Evolutionary conservation across 140 eudicot genomes (phyloP), one percentile per base, ranked within the genome.

Genomic region (Anethum foeniculum): DNA sequence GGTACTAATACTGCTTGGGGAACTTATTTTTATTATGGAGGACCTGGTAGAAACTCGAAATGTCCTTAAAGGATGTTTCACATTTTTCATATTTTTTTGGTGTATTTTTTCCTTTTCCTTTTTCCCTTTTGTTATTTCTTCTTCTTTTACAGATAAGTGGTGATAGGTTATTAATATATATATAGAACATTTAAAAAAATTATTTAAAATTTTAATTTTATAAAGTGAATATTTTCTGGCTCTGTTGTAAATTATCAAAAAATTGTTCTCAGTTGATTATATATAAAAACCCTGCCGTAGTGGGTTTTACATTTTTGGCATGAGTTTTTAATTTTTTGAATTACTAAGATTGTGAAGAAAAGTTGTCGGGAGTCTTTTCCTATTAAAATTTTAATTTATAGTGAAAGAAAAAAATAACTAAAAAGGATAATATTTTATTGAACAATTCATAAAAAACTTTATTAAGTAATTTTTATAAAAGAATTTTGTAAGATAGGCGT

Each of bases 1-100:
- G 99, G 99, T 67, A 76, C 84, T 67, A 92, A 90, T 84, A 85
- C 80, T 41, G 97, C 84, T 69, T 94, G 97, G 99, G 99, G 99
- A 27, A 86, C 89, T 85, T 95, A 90, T 87, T 88, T 95, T 86
- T 95, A 95, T 77, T 95, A 88, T 51, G 99, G 99, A 77, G 99
- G 99, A 3, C 99, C 99, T 19, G 97, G 99, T 36, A 88, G 82
- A 86, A 95, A 89, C 85, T 79, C 85, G 10, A 90, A 71, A 65
- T 95, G 99, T 71, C 91, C 99, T 52, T 95, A 81, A 86, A 83
- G 79, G 80, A 79, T 58, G 39, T 64, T 75, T 32, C 71, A 62
- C 67, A n/a, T 47, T 80, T 67, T 4, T 6, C 41, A 36, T 39
- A 12, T 30, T 36, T 84, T 79, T 80, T 58, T 80, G 75, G 81